These are phyloP conservation scores for Cutaneotrichosporon cavernicola DNA, from an alignment of 1,284 basidiomycete species.

Conservation along the genomic window DNA sequence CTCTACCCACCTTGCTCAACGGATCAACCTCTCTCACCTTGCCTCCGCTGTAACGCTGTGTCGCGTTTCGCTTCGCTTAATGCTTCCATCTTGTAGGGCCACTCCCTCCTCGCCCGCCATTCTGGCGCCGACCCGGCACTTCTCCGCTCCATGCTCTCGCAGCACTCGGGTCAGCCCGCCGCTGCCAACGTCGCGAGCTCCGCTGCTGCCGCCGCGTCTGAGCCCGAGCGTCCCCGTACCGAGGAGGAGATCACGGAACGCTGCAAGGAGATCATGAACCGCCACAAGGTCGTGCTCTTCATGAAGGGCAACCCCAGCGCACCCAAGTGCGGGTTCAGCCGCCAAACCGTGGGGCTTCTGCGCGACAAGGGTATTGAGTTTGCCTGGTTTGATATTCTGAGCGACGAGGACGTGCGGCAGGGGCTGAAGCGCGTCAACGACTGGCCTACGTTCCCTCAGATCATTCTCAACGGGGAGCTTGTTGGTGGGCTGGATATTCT, in stretches of 20 bases:
- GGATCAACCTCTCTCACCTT: background rate
- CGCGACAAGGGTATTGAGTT: slow-evolving; percentile 64
- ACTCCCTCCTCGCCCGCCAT: slow-evolving; percentile 78
- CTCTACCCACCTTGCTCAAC: background rate
- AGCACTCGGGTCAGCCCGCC: slow-evolving; percentile 56
- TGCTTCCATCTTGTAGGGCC: slow-evolving; percentile 63
- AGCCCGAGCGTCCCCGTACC: slow-evolving; percentile 42
- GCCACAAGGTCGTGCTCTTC: slow-evolving; percentile 71
- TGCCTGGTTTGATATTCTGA: slow-evolving; percentile 70
- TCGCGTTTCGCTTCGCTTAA: background rate
- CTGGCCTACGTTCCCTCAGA: slow-evolving; percentile 61
- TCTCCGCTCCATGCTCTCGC: slow-evolving; percentile 65
- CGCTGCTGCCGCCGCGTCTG: slow-evolving; percentile 37
- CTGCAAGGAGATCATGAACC: slow-evolving; percentile 63
- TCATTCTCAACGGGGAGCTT: slow-evolving; percentile 81
- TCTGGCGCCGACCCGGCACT: slow-evolving; percentile 75
- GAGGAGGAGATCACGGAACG: slow-evolving; percentile 54
- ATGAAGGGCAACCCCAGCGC: slow-evolving; percentile 92
- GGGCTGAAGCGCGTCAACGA: slow-evolving; percentile 56
- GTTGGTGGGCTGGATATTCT: slow-evolving; percentile 69
- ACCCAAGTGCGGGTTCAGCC: slow-evolving; percentile 82
- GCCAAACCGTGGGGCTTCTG: slow-evolving; percentile 67
- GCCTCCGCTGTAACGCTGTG: background rate
- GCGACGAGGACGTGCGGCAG: slow-evolving; percentile 67
- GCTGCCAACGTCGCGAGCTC: slow-evolving; percentile 47